A percentile compares a stretch with the other conserved stretches of the same genome.
These are phyloP conservation scores for Simplicillium aogashimaense DNA, from an alignment of 2,329 filamentous ascomycete species.

Conservation along the genomic window DNA sequence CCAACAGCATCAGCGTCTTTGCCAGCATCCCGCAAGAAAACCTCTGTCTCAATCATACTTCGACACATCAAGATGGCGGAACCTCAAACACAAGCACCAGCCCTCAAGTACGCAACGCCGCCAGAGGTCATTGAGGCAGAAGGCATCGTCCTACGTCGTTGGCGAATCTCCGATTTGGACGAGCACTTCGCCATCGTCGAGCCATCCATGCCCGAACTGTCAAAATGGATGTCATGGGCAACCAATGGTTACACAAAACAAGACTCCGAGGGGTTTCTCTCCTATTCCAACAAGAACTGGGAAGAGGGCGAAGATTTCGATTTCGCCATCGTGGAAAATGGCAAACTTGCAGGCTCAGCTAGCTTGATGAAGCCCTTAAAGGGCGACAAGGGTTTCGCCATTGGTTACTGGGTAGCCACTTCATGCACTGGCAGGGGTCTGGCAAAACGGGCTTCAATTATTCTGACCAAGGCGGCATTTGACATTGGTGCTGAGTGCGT, in stretches of 20 bases:
- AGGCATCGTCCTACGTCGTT: background rate
- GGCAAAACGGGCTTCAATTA: background rate
- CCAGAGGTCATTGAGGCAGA: background rate
- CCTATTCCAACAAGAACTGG: background rate
- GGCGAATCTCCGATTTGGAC: background rate
- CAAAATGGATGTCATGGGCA: background rate
- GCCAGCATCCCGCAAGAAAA: too few relatives aligned
- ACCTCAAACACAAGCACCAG: too few relatives aligned
- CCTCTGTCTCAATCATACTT: too few relatives aligned
- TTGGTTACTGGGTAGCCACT: background rate
- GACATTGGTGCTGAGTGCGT: background rate
- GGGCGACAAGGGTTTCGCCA: background rate
- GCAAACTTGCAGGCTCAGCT: background rate
- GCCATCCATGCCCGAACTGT: background rate
- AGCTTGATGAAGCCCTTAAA: background rate
- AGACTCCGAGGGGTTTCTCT: background rate
- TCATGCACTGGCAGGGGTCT: background rate
- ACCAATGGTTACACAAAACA: background rate
- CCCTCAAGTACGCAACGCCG: background rate
- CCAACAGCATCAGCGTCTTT: too few relatives aligned
- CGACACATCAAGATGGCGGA: too few relatives aligned
- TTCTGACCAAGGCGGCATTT: background rate
- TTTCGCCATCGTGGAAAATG: background rate
- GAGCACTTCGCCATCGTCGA: background rate
- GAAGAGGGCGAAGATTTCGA: background rate